Evolutionary conservation across 257 asterid species (phyloP).

Genomic region (Petunia secreta): DNA sequence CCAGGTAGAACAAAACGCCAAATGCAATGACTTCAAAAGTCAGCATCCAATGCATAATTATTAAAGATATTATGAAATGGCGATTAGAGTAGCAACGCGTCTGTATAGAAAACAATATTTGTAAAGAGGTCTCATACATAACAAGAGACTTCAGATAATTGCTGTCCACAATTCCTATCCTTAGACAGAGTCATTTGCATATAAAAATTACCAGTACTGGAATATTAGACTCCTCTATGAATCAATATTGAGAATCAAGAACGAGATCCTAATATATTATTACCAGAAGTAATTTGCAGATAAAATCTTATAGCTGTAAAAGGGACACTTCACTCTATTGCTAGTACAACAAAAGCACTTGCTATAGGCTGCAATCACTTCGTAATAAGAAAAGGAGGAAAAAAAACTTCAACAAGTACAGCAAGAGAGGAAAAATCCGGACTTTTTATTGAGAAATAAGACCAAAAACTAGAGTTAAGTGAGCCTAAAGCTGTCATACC

Average conservation of each 20-base stretch:
- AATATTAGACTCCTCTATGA: conserved; percentile 3
- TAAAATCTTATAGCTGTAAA: conserved; percentile 8
- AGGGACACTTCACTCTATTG: background rate
- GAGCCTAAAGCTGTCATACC: background rate
- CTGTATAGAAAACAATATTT: background rate
- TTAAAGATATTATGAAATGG: background rate
- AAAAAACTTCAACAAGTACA: background rate
- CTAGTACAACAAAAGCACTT: background rate
- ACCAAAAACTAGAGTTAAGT: background rate
- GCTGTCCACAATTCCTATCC: background rate
- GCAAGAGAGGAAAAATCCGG: background rate
- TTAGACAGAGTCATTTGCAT: background rate
- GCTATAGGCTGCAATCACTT: background rate
- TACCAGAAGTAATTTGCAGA: background rate
- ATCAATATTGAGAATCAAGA: background rate
- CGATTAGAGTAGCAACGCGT: background rate
- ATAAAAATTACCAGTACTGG: background rate
- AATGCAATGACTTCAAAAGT: background rate
- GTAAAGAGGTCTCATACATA: background rate
- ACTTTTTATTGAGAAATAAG: background rate
- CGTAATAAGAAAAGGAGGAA: background rate
- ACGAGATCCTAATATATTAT: background rate
- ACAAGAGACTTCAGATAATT: background rate
- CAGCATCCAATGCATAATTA: background rate
- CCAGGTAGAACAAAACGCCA: background rate